A percentile compares a stretch with the other conserved stretches of the same genome.
Evolutionary conservation across 1,284 basidiomycete genomes (phyloP).

Genomic region (Ustilago shanxiensis): DNA sequence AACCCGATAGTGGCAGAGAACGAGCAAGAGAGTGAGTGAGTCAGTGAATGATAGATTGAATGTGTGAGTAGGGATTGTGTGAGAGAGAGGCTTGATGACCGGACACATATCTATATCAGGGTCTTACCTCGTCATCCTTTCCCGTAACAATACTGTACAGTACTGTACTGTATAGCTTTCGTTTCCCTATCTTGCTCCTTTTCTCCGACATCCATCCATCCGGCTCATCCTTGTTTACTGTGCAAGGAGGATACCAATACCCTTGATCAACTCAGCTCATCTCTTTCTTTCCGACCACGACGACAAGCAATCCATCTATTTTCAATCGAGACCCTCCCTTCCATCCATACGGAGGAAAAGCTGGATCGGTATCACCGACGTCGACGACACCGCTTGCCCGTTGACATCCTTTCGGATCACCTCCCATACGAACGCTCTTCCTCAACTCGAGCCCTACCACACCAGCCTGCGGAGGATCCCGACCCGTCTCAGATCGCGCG

Average conservation of each 20-base stretch:
- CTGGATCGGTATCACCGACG: neutral
- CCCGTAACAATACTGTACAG: too few relatives aligned
- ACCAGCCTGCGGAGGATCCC: neutral
- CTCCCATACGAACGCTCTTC: neutral
- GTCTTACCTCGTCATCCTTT: slow-evolving; percentile 6
- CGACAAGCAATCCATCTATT: too few relatives aligned
- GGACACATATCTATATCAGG: neutral
- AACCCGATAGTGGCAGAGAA: too few relatives aligned
- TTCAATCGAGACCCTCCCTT: too few relatives aligned
- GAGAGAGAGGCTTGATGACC: neutral
- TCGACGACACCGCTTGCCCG: slow-evolving; percentile 1
- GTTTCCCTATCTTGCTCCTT: neutral
- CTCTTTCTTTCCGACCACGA: neutral
- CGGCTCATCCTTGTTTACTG: neutral
- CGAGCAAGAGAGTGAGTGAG: too few relatives aligned
- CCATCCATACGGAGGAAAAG: neutral
- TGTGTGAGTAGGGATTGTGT: too few relatives aligned
- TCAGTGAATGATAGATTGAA: too few relatives aligned
- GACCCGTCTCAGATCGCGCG: neutral
- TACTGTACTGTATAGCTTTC: neutral
- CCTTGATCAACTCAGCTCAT: neutral
- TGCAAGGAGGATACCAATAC: neutral
- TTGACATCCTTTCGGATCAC: neutral
- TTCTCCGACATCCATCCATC: neutral
- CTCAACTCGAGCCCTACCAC: neutral